These are phyloP conservation scores for Vigna unguiculata DNA, from an alignment of 306 rosid genomes.

Conservation along the genomic window DNA sequence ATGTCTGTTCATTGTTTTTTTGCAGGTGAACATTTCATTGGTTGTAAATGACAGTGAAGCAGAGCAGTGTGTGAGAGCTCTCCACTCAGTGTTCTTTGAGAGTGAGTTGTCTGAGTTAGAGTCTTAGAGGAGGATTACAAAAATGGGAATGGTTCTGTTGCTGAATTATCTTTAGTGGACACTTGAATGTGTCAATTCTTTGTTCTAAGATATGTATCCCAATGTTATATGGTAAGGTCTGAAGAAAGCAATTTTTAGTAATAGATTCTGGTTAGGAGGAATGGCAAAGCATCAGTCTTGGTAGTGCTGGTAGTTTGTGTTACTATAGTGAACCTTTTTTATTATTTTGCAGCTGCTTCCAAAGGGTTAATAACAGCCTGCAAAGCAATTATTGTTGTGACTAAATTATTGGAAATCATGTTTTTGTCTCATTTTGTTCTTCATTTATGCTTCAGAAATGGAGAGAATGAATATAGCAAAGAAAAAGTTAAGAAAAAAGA, in stretches of 20 bases:
- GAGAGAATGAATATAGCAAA: too few relatives aligned
- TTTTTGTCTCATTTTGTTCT: not conserved
- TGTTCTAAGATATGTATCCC: conserved; percentile 30
- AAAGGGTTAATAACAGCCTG: conserved; percentile 28
- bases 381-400: conserved; percentile 19
- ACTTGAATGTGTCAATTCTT: conserved; percentile 10
- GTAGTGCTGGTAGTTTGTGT: conserved; percentile 20
- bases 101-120: conserved; percentile 45
- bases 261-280: conserved; percentile 29
- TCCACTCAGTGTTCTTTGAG: conserved; percentile 77
- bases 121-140: conserved; percentile 28
- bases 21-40: conserved; percentile 90
- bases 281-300: conserved; percentile 41
- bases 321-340: conserved; percentile 6
- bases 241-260: conserved; percentile 40
- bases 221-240: conserved; percentile 37
- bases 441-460: too few relatives aligned
- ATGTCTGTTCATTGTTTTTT: conserved; percentile 29
- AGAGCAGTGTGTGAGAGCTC: conserved; percentile 84
- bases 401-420: conserved; percentile 8
- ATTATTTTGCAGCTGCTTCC: conserved; percentile 37
- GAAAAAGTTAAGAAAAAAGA: too few relatives aligned
- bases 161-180: conserved; percentile 34
- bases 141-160: conserved; percentile 57
- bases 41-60: conserved; percentile 83